Percentiles rank a stretch among this genome's conserved stretches.
Evolutionary conservation across 176 grass and related monocot genomes (phyloP).

Genomic region (Alloteropsis semialata): DNA sequence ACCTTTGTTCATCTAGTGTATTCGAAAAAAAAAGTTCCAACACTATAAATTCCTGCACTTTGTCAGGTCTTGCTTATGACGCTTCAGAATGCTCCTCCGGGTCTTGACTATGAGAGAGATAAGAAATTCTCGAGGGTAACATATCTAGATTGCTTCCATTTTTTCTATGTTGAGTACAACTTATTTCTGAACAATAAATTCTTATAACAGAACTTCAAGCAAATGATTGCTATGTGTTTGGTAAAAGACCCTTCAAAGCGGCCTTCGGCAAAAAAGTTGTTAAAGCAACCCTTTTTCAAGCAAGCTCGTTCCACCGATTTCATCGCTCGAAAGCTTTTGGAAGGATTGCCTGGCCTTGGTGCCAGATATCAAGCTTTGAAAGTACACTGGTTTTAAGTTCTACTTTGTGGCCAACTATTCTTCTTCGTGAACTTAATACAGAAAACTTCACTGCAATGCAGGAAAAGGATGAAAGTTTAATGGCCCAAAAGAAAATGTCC

Average conservation of each 20-base stretch:
- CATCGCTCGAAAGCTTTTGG: constrained; percentile 73
- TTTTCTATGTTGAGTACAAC: constrained; percentile 1
- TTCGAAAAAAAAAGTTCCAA: too few relatives aligned
- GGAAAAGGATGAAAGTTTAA: constrained; percentile 87
- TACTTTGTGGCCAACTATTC: constrained; percentile 14
- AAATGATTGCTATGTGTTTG: constrained; percentile 93
- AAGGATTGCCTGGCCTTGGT: constrained; percentile 85
- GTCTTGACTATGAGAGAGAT: constrained; percentile 86
- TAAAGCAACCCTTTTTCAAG: constrained; percentile 96
- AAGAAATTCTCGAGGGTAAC: constrained; percentile 86
- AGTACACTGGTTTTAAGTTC: constrained; percentile 44
- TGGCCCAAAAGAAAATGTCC: constrained; percentile 98
- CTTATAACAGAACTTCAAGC: constrained; percentile 73
- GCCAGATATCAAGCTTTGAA: constrained; percentile 90
- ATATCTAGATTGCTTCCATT: constrained; percentile 8
- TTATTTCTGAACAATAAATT: constrained; percentile 19
- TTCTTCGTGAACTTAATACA: constrained; percentile 19
- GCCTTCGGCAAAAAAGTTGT: constrained; percentile 68
- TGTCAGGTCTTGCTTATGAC: constrained; percentile 93
- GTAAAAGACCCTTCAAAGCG: constrained; percentile 91
- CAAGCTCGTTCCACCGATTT: constrained; percentile 86
- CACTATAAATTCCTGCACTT: background rate
- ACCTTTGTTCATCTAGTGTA: too few relatives aligned
- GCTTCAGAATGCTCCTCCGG: constrained; percentile 86
- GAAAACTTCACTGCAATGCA: constrained; percentile 24